A percentile compares a stretch with the other conserved stretches of the same genome.
Conservation (phyloP, 2,329 filamentous ascomycete genomes). For the Claviceps pazoutovae region DNA sequence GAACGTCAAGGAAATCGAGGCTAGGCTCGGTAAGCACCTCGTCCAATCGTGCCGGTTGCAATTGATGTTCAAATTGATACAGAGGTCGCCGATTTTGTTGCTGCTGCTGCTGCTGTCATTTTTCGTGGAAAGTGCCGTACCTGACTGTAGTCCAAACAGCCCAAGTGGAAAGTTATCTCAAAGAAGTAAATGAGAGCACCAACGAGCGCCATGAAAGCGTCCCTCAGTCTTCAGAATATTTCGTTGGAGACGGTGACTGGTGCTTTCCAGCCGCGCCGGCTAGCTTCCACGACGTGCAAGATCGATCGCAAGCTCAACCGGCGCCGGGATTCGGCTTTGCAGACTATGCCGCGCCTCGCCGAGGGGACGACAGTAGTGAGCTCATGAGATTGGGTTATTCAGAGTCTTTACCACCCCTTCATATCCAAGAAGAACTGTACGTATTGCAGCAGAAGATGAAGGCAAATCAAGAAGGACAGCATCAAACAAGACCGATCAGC, state of each 20-base stretch:
- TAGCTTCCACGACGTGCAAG: slow-evolving; percentile 3
- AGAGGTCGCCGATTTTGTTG: not conserved
- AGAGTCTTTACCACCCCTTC: slow-evolving; percentile 63
- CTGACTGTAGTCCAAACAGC: slow-evolving; percentile 29
- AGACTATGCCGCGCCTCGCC: slow-evolving; percentile 6
- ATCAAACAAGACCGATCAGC: not conserved
- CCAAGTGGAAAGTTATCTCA: slow-evolving; percentile 70
- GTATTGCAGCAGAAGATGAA: slow-evolving; percentile 11
- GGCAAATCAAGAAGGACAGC: not conserved
- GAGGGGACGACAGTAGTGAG: slow-evolving; percentile 5
- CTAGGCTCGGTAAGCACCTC: slow-evolving; percentile 54
- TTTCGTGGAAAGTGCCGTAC: not conserved
- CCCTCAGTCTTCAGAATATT: slow-evolving; percentile 3
- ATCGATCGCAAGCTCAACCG: slow-evolving; percentile 5
- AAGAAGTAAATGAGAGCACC: slow-evolving; percentile 38
- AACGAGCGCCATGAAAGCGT: slow-evolving; percentile 4
- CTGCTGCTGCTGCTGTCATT: not conserved
- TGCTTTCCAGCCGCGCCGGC: slow-evolving; percentile 7
- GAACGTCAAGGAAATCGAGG: slow-evolving; percentile 84
- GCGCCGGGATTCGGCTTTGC: slow-evolving; percentile 7
- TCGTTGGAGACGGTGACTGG: slow-evolving; percentile 5
- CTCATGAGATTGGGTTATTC: slow-evolving; percentile 70
- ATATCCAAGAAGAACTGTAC: slow-evolving; percentile 74
- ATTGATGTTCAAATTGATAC: not conserved
- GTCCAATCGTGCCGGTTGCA: no score